Evolutionary conservation across 1,284 basidiomycete species (phyloP).

Genomic region (Fistulinella cinereoalba): DNA sequence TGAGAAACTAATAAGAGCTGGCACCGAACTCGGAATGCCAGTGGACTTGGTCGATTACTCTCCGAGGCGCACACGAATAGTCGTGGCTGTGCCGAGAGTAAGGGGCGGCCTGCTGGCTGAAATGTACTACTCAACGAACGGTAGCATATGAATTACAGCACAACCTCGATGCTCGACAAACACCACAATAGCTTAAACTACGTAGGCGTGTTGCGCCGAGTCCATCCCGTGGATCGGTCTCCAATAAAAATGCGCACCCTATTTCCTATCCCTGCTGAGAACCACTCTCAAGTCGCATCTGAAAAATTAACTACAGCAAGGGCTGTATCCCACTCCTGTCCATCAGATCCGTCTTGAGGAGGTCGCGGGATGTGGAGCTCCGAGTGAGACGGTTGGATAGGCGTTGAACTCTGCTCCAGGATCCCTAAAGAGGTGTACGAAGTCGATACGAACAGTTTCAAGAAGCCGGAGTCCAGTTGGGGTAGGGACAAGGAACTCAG

Average conservation of each 20-base stretch:
- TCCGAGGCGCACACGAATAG: too few relatives aligned
- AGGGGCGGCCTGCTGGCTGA: too few relatives aligned
- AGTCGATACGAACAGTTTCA: slow-evolving; percentile 48
- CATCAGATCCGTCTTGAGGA: slow-evolving; percentile 10
- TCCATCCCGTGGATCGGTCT: slow-evolving; percentile 8
- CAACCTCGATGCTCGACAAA: not conserved
- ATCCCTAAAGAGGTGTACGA: slow-evolving; percentile 41
- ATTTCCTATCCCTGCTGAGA: not conserved
- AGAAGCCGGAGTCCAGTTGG: slow-evolving; percentile 39
- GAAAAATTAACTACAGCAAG: slow-evolving; percentile 26
- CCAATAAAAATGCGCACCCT: not conserved
- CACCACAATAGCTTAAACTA: not conserved
- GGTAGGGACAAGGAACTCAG: slow-evolving; percentile 36
- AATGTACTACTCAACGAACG: too few relatives aligned
- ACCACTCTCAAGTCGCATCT: slow-evolving; percentile 5
- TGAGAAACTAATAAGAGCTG: too few relatives aligned
- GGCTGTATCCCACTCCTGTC: slow-evolving; percentile 34
- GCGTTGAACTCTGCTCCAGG: slow-evolving; percentile 38
- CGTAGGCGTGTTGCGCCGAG: not conserved
- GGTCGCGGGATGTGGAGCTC: slow-evolving; percentile 8
- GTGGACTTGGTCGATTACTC: too few relatives aligned
- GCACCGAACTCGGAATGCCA: too few relatives aligned
- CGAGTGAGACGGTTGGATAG: slow-evolving; percentile 15
- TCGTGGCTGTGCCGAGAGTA: too few relatives aligned
- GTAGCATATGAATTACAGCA: not conserved